phyloP scores from a whole-genome alignment of 2,329 filamentous ascomycete genomes.

The Xylaria sp. region DNA sequence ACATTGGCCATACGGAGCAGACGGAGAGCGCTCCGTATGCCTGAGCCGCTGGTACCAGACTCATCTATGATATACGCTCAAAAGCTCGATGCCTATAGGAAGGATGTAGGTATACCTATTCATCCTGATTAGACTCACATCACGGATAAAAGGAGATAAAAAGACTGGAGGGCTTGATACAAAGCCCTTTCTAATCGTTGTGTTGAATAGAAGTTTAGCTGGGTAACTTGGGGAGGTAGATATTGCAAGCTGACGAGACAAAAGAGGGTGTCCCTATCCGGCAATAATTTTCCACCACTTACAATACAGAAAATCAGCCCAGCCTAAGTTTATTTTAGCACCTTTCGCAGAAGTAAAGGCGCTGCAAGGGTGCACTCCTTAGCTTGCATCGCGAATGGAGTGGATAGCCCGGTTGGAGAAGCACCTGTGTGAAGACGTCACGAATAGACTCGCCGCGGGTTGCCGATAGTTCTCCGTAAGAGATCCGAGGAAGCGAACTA shows the following conservation, averaged over 20 bases:
- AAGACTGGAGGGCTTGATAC: not conserved
- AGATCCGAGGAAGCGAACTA: not conserved
- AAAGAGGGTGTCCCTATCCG: not conserved
- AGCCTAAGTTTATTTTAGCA: constrained; percentile 9
- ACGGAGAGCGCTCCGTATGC: not conserved
- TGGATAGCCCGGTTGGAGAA: not conserved
- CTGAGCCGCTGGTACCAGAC: not conserved
- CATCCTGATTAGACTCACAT: not conserved
- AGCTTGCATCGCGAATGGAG: constrained; percentile 2
- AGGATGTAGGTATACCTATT: not conserved
- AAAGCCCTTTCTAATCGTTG: not conserved
- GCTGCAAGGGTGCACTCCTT: not conserved
- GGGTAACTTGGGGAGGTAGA: not conserved
- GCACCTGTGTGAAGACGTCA: not conserved
- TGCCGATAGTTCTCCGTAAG: not conserved
- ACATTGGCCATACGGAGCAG: not conserved
- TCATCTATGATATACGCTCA: not conserved
- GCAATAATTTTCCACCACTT: constrained; percentile 33
- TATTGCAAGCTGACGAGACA: constrained; percentile 17
- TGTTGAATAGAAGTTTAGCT: not conserved
- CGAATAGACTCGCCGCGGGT: not conserved
- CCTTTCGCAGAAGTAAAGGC: not conserved
- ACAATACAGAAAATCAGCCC: not conserved
- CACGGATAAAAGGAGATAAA: not conserved
- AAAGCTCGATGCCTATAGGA: not conserved